Percentiles rank a stretch among this genome's conserved stretches.
Evolutionary conservation across 1,284 basidiomycete genomes (phyloP).

Genomic region (Meira nashicola): DNA sequence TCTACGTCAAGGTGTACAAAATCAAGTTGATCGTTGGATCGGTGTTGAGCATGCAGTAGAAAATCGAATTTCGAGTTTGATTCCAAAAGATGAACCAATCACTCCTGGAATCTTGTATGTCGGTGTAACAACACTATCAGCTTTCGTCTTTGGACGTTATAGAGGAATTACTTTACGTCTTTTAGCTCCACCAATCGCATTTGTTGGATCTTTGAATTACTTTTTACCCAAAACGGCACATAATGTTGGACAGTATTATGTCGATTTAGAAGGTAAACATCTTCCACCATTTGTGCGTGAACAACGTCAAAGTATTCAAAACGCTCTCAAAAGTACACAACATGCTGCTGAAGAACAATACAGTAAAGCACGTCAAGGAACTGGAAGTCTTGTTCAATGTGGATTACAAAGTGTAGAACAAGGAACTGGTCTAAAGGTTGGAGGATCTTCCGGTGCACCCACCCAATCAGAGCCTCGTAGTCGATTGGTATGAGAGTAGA

Average conservation of each 20-base stretch:
- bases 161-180: constrained; percentile 56
- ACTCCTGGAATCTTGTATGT: constrained; percentile 68
- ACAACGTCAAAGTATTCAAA: constrained; percentile 20
- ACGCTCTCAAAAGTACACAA: constrained; percentile 7
- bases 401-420: constrained; percentile 37
- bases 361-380: constrained; percentile 19
- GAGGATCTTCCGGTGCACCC: neutral
- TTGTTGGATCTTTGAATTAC: constrained; percentile 41
- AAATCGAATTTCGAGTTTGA: constrained; percentile 54
- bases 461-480: neutral
- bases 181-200: constrained; percentile 40
- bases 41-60: constrained; percentile 16
- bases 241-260: constrained; percentile 42
- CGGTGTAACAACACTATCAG: constrained; percentile 77
- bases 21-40: constrained; percentile 11
- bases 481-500: too few species aligned
- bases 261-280: constrained; percentile 27
- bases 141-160: constrained; percentile 75
- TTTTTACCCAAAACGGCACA: constrained; percentile 48
- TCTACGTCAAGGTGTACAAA: neutral
- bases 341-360: constrained; percentile 21
- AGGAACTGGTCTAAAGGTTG: constrained; percentile 36
- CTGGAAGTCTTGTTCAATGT: constrained; percentile 20
- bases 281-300: constrained; percentile 26
- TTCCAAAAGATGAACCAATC: constrained; percentile 71